A percentile compares a stretch with the other conserved stretches of the same genome.
phyloP scores from a whole-genome alignment of 495 filamentous ascomycete genomes.

The Letharia lupina region DNA sequence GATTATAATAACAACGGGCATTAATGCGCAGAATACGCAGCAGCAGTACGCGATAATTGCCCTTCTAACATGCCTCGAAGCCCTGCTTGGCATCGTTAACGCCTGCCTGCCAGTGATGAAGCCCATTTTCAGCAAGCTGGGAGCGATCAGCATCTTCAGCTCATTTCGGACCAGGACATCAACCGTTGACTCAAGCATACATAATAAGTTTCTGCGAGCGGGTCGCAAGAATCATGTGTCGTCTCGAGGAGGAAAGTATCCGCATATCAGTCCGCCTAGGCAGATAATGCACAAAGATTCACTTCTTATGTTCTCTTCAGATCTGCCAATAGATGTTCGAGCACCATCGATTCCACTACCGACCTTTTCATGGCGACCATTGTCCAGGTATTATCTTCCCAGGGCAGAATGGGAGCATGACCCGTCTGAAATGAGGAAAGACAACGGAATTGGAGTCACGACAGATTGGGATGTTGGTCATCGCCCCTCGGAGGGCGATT shows the following conservation, averaged over 20 bases:
- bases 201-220: neutral
- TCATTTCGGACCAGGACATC: neutral
- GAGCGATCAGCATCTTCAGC: neutral
- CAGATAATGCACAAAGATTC: neutral
- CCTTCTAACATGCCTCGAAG: slow-evolving; percentile 17
- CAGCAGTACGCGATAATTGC: slow-evolving; percentile 17
- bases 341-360: neutral
- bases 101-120: slow-evolving; percentile 21
- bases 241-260: neutral
- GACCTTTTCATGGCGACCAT: neutral
- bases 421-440: neutral
- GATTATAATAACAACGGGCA: slow-evolving; percentile 12
- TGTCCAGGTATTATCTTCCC: neutral
- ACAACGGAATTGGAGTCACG: neutral
- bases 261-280: neutral
- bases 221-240: neutral
- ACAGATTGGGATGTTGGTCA: neutral
- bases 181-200: neutral
- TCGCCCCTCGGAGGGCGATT: neutral
- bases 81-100: slow-evolving; percentile 16
- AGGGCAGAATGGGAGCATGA: neutral
- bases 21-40: slow-evolving; percentile 9
- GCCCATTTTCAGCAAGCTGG: slow-evolving; percentile 14
- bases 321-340: neutral
- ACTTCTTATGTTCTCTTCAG: neutral